A percentile compares a stretch with the other conserved stretches of the same genome.
These are phyloP conservation scores for Aureobasidium uvarum DNA, from an alignment of 2,329 filamentous ascomycete genomes.

Conservation along the genomic window DNA sequence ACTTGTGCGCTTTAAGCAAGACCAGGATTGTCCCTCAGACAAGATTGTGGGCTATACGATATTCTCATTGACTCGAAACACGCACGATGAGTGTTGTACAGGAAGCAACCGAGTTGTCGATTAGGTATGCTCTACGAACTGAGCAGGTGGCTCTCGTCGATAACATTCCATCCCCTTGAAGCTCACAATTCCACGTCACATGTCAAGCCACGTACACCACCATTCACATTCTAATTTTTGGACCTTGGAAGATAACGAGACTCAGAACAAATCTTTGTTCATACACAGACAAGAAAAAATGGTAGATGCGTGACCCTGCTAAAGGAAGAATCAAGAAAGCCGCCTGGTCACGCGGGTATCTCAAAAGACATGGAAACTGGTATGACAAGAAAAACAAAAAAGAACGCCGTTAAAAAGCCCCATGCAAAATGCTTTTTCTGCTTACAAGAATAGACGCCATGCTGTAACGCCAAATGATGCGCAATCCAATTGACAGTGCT, in stretches of 20 bases:
- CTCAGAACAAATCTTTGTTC: background rate
- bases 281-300: background rate
- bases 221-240: background rate
- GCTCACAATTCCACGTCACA: no score
- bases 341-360: conserved; percentile 23
- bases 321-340: conserved; percentile 2
- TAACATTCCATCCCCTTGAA: no score
- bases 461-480: background rate
- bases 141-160: no score
- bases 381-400: background rate
- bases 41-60: background rate
- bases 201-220: no score
- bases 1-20: background rate
- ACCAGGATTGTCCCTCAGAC: background rate
- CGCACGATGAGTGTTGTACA: no score
- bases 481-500: background rate
- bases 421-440: conserved; percentile 4
- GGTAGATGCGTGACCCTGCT: conserved; percentile 18
- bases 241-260: background rate
- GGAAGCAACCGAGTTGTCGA: no score
- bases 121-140: no score
- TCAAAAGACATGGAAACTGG: conserved; percentile 10
- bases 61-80: no score
- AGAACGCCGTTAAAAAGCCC: conserved; percentile 9
- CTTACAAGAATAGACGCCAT: conserved; percentile 17